Conservation (phyloP, 495 filamentous ascomycete genomes). For the Penicillium steckii region DNA sequence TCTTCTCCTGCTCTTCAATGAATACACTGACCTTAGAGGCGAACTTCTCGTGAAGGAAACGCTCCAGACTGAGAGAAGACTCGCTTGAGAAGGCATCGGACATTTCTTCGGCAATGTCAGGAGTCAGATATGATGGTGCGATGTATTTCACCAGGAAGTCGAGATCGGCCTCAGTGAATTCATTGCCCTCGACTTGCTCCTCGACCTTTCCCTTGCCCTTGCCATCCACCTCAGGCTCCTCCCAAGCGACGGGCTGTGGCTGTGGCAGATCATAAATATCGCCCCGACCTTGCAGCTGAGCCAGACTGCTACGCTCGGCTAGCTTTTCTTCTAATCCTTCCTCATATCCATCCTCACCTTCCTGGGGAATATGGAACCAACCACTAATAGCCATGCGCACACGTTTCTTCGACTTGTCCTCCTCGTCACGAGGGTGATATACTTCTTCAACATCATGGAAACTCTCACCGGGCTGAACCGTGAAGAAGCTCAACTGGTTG, state of each 20-base stretch:
- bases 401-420: slow-evolving; percentile 63
- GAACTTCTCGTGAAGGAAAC: slow-evolving; percentile 77
- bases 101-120: slow-evolving; percentile 84
- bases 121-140: slow-evolving; percentile 86
- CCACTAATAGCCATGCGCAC: slow-evolving; percentile 97
- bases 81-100: slow-evolving; percentile 75
- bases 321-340: slow-evolving; percentile 84
- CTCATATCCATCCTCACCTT: slow-evolving; percentile 91
- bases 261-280: slow-evolving; percentile 84
- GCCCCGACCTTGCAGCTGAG: slow-evolving; percentile 86
- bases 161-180: slow-evolving; percentile 72
- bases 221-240: slow-evolving; percentile 28
- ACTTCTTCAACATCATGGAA: slow-evolving; percentile 99
- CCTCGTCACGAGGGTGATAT: slow-evolving; percentile 65
- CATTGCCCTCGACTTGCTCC: slow-evolving; percentile 41
- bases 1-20: slow-evolving; percentile 62
- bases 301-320: slow-evolving; percentile 82
- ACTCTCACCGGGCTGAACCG: slow-evolving; percentile 93
- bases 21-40: slow-evolving; percentile 63
- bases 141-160: slow-evolving; percentile 88
- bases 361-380: slow-evolving; percentile 99
- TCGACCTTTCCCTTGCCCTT: slow-evolving; percentile 48
- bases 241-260: slow-evolving; percentile 50
- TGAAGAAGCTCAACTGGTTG: slow-evolving; percentile 97
- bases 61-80: slow-evolving; percentile 74